These are phyloP conservation scores for Haplosporangium gracile DNA, from an alignment of 192 early-diverging fungal species.

Conservation along the genomic window DNA sequence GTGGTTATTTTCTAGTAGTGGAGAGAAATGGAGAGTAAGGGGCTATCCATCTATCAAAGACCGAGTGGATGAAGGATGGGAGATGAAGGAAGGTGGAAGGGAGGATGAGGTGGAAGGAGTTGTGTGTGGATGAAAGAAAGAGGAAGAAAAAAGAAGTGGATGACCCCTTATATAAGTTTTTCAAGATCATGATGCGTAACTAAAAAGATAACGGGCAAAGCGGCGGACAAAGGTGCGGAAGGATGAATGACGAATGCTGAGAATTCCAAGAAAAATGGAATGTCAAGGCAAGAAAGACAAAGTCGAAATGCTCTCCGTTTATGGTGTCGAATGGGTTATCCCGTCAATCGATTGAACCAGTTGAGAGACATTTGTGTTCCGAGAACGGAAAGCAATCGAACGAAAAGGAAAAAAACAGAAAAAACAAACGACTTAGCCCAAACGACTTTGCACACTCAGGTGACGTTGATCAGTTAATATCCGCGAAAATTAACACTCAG, in stretches of 20 bases:
- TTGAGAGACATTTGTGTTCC: background rate
- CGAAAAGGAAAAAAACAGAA: constrained; percentile 8
- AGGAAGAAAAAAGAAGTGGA: background rate
- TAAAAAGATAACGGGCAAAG: background rate
- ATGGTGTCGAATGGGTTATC: background rate
- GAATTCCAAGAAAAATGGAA: background rate
- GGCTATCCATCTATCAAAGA: background rate
- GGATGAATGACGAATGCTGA: background rate
- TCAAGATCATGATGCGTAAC: background rate
- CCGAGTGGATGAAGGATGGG: background rate
- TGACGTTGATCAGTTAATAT: constrained; percentile 11
- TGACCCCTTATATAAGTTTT: background rate
- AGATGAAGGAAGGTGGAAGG: background rate
- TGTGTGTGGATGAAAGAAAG: background rate
- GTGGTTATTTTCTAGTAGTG: constrained; percentile 5
- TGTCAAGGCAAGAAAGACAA: background rate
- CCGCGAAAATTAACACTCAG: constrained; percentile 12
- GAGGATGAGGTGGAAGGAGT: background rate
- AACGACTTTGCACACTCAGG: constrained; percentile 13
- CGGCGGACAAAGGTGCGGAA: no score
- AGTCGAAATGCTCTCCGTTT: background rate
- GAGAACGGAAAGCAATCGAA: constrained; percentile 27
- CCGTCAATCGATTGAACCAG: background rate
- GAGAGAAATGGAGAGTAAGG: background rate
- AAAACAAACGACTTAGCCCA: constrained; percentile 13